These are phyloP conservation scores for Agastache rugosa DNA, from an alignment of 257 asterid species.

Conservation along the genomic window DNA sequence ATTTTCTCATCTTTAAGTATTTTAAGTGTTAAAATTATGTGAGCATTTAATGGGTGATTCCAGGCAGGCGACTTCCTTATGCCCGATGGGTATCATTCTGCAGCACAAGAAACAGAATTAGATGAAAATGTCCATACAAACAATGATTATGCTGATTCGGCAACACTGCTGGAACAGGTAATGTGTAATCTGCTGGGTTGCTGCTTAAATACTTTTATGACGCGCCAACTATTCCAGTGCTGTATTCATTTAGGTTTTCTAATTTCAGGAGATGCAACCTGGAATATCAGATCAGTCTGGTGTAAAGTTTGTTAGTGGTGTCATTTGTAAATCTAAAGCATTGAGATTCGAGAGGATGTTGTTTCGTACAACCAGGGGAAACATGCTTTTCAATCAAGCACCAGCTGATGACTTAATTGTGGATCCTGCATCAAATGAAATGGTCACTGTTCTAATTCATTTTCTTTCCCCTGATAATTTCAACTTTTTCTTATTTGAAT, in stretches of 20 bases:
- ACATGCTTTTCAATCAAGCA: conserved; percentile 94
- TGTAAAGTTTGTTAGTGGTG: conserved; percentile 93
- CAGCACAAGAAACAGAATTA: conserved; percentile 72
- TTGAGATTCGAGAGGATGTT: conserved; percentile 93
- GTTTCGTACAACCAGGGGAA: conserved; percentile 98
- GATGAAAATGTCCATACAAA: conserved; percentile 60
- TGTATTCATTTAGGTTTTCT: conserved; percentile 33
- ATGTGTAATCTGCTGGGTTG: conserved; percentile 31
- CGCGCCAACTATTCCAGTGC: conserved; percentile 30
- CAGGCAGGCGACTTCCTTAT: conserved; percentile 86
- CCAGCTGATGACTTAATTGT: conserved; percentile 79
- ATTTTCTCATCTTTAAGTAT: conserved; percentile 6
- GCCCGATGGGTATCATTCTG: conserved; percentile 63
- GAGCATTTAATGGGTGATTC: conserved; percentile 39
- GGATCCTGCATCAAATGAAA: conserved; percentile 88
- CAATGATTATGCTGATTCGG: conserved; percentile 53
- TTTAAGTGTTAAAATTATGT: conserved; percentile 18
- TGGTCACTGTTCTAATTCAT: conserved; percentile 48
- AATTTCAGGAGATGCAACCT: conserved; percentile 81
- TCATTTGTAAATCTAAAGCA: conserved; percentile 83
- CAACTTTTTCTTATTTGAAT: not conserved
- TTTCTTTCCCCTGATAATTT: conserved; percentile 8
- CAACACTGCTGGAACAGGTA: conserved; percentile 80
- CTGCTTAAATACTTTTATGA: conserved; percentile 29
- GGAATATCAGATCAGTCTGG: conserved; percentile 87